Conservation (phyloP, 306 rosid genomes). For the Glycine tomentella region DNA sequence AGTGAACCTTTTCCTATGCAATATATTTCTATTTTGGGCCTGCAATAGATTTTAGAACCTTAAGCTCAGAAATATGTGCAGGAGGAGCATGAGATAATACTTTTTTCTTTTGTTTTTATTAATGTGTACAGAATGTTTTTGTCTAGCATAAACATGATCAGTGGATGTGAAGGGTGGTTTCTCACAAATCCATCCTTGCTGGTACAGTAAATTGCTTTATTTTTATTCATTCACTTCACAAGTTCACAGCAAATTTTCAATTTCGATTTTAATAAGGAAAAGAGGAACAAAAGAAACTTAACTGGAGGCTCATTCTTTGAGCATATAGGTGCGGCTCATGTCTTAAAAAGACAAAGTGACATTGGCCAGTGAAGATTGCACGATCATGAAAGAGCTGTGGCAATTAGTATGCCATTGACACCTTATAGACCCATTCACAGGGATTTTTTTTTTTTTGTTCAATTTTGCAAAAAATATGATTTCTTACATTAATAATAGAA, state of each 20-base stretch:
- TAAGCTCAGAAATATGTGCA: too few species aligned
- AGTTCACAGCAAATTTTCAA: not conserved
- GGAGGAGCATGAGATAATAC: conserved; percentile 35
- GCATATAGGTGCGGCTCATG: conserved; percentile 44
- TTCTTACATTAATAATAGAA: conserved; percentile 22
- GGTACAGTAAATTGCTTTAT: not conserved
- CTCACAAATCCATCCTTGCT: conserved; percentile 36
- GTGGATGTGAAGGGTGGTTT: conserved; percentile 50
- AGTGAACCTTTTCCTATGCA: too few species aligned
- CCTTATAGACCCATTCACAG: conserved; percentile 93
- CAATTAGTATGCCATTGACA: conserved; percentile 82
- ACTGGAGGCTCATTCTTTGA: conserved; percentile 36
- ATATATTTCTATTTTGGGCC: too few species aligned
- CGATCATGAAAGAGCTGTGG: conserved; percentile 85
- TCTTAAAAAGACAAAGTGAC: conserved; percentile 68
- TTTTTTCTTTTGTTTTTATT: conserved; percentile 50
- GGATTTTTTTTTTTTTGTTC: conserved; percentile 50
- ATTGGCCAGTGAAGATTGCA: conserved; percentile 96
- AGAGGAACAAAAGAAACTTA: not conserved
- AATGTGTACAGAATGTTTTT: conserved; percentile 42
- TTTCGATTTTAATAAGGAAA: conserved; percentile 28
- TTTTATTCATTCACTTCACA: not conserved
- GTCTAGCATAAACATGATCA: conserved; percentile 44
- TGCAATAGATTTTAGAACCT: too few species aligned
- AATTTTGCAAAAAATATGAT: conserved; percentile 57